phyloP scores from a whole-genome alignment of 441 rosid species.

The Populus tomentosa region DNA sequence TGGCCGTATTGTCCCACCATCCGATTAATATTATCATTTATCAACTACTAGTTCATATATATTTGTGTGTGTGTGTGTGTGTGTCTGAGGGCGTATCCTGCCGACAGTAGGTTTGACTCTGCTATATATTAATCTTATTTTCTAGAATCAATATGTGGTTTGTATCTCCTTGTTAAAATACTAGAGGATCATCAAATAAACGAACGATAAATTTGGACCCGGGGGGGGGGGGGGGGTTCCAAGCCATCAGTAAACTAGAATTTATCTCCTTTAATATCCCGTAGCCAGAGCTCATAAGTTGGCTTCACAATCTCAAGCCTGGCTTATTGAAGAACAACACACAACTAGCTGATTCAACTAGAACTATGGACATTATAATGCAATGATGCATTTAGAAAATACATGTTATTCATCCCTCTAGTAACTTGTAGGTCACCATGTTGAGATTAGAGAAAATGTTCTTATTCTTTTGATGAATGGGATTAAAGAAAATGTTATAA shows the following conservation, averaged over 20 bases:
- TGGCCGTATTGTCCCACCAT: slow-evolving; percentile 19
- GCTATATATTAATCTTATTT: slow-evolving; percentile 5
- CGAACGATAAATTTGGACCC: not conserved
- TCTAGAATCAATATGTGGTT: slow-evolving; percentile 8
- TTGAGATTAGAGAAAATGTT: not conserved
- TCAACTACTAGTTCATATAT: not conserved
- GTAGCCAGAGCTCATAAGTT: not conserved
- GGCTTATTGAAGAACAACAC: not conserved
- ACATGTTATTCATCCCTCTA: too few species aligned
- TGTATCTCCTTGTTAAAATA: slow-evolving; percentile 17
- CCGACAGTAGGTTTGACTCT: slow-evolving; percentile 22
- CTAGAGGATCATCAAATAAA: slow-evolving; percentile 7
- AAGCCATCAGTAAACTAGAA: not conserved
- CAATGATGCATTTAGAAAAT: too few species aligned
- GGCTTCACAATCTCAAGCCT: slow-evolving; percentile 2
- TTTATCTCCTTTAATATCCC: not conserved
- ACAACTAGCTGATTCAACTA: slow-evolving; percentile 5
- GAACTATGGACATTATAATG: not conserved
- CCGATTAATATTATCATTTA: slow-evolving; percentile 13
- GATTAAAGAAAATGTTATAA: not conserved
- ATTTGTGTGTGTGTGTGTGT: not conserved
- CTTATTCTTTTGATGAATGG: too few species aligned
- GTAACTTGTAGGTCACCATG: not conserved
- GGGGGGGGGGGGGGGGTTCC: slow-evolving; percentile 3
- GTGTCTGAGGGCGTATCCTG: not conserved